Evolutionary conservation across 208 protist genomes (phyloP).

Genomic region (Leishmania mexicana): DNA sequence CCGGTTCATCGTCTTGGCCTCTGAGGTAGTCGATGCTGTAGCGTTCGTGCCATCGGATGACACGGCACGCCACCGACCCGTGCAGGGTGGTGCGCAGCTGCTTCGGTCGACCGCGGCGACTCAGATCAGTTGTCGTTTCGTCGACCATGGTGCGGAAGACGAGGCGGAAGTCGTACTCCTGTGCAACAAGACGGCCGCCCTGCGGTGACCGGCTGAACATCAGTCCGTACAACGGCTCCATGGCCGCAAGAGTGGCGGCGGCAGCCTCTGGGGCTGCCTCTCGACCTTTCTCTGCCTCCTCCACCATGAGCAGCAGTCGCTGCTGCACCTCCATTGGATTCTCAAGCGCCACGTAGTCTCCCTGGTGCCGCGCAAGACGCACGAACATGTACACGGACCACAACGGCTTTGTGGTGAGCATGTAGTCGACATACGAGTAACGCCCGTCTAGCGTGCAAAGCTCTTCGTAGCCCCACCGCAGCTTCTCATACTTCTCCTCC

Average conservation of each 20-base stretch:
- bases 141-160: conserved; percentile 42
- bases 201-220: conserved; percentile 41
- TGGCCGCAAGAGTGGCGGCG: not conserved
- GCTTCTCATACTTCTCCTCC: conserved; percentile 90
- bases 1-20: conserved; percentile 42
- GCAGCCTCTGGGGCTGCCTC: not conserved
- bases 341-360: conserved; percentile 37
- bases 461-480: conserved; percentile 85
- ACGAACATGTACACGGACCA: conserved; percentile 81
- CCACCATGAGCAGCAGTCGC: conserved; percentile 3
- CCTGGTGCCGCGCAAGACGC: conserved; percentile 55
- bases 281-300: not conserved
- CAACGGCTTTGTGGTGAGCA: conserved; percentile 55
- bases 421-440: conserved; percentile 78
- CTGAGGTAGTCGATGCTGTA: conserved; percentile 72
- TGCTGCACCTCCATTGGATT: conserved; percentile 22
- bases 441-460: conserved; percentile 62
- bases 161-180: conserved; percentile 40
- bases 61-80: conserved; percentile 57
- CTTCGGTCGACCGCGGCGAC: conserved; percentile 23
- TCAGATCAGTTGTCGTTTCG: conserved; percentile 30
- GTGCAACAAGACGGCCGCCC: conserved; percentile 49
- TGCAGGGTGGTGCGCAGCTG: conserved; percentile 54
- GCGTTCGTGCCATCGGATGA: conserved; percentile 49
- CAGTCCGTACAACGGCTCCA: conserved; percentile 32